Evolutionary conservation across 192 early-diverging fungal genomes (phyloP).

Genomic region (Rhizoclosmatium globosum): DNA sequence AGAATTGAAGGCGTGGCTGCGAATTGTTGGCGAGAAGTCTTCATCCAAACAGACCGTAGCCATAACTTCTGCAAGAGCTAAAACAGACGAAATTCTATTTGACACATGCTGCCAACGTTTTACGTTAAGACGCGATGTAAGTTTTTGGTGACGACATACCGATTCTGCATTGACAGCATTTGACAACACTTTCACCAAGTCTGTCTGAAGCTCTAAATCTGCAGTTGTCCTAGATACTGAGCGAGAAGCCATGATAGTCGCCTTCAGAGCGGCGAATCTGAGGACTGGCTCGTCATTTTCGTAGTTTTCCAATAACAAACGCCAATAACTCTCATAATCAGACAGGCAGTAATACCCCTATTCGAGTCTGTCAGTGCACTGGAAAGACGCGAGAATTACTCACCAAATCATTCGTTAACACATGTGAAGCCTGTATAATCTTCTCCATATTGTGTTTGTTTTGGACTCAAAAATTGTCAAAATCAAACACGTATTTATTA

Average conservation of each 20-base stretch:
- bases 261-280: constrained; percentile 15
- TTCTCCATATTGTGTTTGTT: constrained; percentile 14
- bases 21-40: not conserved
- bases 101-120: not conserved
- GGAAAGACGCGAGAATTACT: no score
- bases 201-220: not conserved
- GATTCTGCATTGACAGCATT: constrained; percentile 14
- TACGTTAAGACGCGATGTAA: not conserved
- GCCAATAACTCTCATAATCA: constrained; percentile 24
- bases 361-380: no score
- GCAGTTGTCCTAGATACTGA: not conserved
- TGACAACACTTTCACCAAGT: not conserved
- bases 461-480: not conserved
- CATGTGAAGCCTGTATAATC: constrained; percentile 2
- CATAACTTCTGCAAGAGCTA: constrained; percentile 10
- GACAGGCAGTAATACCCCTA: constrained; percentile 7
- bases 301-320: not conserved
- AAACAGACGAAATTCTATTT: not conserved
- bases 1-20: constrained; percentile 42
- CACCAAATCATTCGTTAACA: constrained; percentile 16
- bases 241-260: not conserved
- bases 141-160: not conserved
- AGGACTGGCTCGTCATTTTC: constrained; percentile 11
- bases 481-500: not conserved
- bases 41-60: not conserved